A percentile compares a stretch with the other conserved stretches of the same genome.
These are phyloP conservation scores for Aspergillus sp. DNA, from an alignment of 2,329 filamentous ascomycete species.

Conservation along the genomic window DNA sequence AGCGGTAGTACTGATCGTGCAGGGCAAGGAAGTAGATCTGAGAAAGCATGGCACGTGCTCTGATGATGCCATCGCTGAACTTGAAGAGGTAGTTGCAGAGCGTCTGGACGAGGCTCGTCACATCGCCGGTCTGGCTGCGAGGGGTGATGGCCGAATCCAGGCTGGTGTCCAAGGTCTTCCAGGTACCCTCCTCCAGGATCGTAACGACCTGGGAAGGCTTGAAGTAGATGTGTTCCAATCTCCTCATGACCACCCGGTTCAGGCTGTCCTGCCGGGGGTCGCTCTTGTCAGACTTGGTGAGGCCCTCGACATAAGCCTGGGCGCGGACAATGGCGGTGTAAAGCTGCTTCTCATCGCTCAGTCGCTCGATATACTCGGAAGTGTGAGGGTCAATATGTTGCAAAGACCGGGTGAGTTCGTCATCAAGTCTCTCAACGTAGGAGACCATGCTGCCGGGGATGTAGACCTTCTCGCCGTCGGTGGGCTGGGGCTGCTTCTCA, in stretches of 20 bases:
- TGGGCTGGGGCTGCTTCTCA: constrained; percentile 80
- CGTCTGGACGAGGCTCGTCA: constrained; percentile 71
- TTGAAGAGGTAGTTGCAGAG: constrained; percentile 95
- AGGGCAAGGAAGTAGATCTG: constrained; percentile 98
- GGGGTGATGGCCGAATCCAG: constrained; percentile 81
- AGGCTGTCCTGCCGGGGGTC: constrained; percentile 80
- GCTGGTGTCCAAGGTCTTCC: constrained; percentile 71
- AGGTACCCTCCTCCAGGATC: constrained; percentile 91
- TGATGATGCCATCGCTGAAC: constrained; percentile 92
- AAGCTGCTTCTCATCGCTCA: constrained; percentile 84
- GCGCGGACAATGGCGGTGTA: constrained; percentile 92
- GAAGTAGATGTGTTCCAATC: constrained; percentile 97
- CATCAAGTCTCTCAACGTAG: constrained; percentile 90
- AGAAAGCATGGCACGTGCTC: constrained; percentile 94
- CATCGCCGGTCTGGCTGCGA: constrained; percentile 66
- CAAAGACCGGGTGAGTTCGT: constrained; percentile 94
- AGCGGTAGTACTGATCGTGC: constrained; percentile 96
- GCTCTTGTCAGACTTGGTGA: constrained; percentile 68
- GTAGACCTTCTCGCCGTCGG: constrained; percentile 74
- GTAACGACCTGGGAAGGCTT: constrained; percentile 93
- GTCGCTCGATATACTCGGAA: constrained; percentile 93
- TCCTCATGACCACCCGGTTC: constrained; percentile 90
- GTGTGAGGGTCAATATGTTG: constrained; percentile 98
- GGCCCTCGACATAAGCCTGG: constrained; percentile 81
- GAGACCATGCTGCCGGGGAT: constrained; percentile 94